Evolutionary conservation across 495 filamentous ascomycete species (phyloP), one percentile per base, ranked within the genome.

Genomic region (Trichocladium antarcticum): DNA sequence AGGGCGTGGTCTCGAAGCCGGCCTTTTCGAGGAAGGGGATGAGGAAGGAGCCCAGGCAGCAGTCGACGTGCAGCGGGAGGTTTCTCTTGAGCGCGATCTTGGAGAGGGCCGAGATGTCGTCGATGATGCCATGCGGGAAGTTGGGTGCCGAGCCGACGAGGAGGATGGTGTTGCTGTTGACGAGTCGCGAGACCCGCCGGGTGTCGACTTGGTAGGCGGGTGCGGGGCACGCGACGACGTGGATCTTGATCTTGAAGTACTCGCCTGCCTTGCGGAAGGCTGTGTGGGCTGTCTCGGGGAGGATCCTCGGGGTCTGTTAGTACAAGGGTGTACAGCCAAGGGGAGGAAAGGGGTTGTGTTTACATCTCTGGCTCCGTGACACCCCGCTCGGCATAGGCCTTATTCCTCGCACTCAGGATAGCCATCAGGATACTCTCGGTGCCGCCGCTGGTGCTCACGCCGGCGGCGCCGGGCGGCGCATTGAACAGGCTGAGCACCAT

Each of bases 341-440:
- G 27, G n/a, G 40, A 21, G 32, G 35, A 12, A 49, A 35, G 24
- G 16, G 24, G 35, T 38, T 6, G 29, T 42, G 51, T 75, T 67
- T 71, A 87, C 87, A 99, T 95, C 63, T 99, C 93, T 8, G 92
- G 92, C 66, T 96, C 89, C 3, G 81, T 93, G 14, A 97, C 78
- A 43, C 86, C 81, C 14, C 88, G 78, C 70, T 97, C 92, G 39
- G 65, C 63, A 57, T 82, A 84, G 6, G 84, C 92, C 67, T 95
- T 97, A 56, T 95, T 82, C 29, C 92, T 77, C 3, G 92, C 92
- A 54, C 79, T 82, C 44, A 96, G 70, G 59, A 83, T 87, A 31
- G 92, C 92, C 86, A 96, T 90, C 37, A 99, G 68, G 58, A 99
- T 99, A 43, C 85, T 90, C 67, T 99, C 92, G 1, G 92, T 95